Evolutionary conservation across 495 filamentous ascomycete genomes (phyloP), one percentile per base, ranked within the genome.

Genomic region (Penicillium simplicissimum): DNA sequence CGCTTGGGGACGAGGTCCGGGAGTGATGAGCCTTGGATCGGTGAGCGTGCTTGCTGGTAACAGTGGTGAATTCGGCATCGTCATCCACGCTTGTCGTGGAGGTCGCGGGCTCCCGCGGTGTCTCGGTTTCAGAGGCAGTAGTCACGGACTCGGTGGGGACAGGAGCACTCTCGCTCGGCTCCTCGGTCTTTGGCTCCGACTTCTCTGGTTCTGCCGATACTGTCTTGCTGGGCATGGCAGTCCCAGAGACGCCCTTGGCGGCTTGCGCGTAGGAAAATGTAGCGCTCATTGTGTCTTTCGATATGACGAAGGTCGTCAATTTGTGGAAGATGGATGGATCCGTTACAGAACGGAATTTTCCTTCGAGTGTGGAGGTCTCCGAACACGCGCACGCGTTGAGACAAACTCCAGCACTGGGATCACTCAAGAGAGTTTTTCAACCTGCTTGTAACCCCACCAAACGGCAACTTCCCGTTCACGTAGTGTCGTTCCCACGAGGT

Each of bases 201-300:
- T 64, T 65, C 54, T 67, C 64, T 54, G 74, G 60, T 53, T 74
- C 72, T 63, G 66, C 59, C 37, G 78, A 67, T 52, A 61, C 62
- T 42, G 74, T 62, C 68, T 76, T 74, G 67, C 80, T 65, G 42
- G 76, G 65, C 33, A 64, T 69, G 59, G 70, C 68, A 58, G 66
- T 71, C 49, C 81, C 65, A 57, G 85, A 76, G 59, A 85, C 81
- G 66, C 91, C 90, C 75, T 91, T 93, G 31, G 94, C 95, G 70
- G 94, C 94, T 81, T 96, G 92, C 59, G 94, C 94, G 77, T 98
- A 98, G 43, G 95, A 97, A 75, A 97, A 96, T 57, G 73, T 72
- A 66, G 77, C 59, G 57, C 67, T 69, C 57, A 63, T 61, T 21
- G 57, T 62, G 59, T 55, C 34, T 66, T 56, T 49, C 21, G 40